A percentile compares a stretch with the other conserved stretches of the same genome.
Evolutionary conservation across 768 basidiomycete genomes (phyloP).

Genomic region (Mycena rebaudengoi): DNA sequence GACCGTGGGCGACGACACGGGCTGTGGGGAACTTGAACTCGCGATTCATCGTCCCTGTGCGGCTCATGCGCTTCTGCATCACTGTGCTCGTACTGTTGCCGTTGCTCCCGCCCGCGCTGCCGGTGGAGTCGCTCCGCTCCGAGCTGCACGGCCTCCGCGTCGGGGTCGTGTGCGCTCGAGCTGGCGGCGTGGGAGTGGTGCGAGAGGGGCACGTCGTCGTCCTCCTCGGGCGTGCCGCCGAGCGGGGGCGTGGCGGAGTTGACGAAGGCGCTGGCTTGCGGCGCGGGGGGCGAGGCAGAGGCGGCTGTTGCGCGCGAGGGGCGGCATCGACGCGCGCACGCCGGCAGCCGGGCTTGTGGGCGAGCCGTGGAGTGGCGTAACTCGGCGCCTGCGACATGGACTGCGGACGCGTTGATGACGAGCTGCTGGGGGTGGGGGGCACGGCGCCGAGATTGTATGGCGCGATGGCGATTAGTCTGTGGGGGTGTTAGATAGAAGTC

Average conservation of each 20-base stretch:
- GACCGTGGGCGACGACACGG: slow-evolving; percentile 43
- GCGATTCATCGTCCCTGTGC: slow-evolving; percentile 81
- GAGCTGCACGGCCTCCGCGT: slow-evolving; percentile 40
- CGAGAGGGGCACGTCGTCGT: slow-evolving; percentile 13
- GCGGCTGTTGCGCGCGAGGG: slow-evolving; percentile 56
- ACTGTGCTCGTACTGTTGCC: too few species aligned
- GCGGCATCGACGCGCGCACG: slow-evolving; percentile 76
- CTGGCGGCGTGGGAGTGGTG: neutral
- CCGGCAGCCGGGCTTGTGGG: slow-evolving; percentile 48
- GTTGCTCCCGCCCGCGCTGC: too few species aligned
- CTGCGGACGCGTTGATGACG: slow-evolving; percentile 65
- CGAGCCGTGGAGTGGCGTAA: slow-evolving; percentile 57
- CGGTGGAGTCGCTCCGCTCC: too few species aligned
- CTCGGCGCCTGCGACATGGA: slow-evolving; percentile 81
- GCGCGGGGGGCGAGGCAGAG: slow-evolving; percentile 51
- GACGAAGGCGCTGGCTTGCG: slow-evolving; percentile 46
- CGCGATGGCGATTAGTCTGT: slow-evolving; percentile 88
- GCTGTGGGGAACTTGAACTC: slow-evolving; percentile 76
- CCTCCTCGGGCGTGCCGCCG: slow-evolving; percentile 64
- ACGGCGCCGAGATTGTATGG: slow-evolving; percentile 81
- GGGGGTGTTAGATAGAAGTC: neutral
- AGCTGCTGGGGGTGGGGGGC: slow-evolving; percentile 56
- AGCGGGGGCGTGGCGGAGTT: slow-evolving; percentile 46
- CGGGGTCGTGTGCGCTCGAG: slow-evolving; percentile 42
- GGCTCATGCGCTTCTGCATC: slow-evolving; percentile 51